These are phyloP conservation scores for Primulina eburnea DNA, from an alignment of 257 asterid species.

Conservation along the genomic window DNA sequence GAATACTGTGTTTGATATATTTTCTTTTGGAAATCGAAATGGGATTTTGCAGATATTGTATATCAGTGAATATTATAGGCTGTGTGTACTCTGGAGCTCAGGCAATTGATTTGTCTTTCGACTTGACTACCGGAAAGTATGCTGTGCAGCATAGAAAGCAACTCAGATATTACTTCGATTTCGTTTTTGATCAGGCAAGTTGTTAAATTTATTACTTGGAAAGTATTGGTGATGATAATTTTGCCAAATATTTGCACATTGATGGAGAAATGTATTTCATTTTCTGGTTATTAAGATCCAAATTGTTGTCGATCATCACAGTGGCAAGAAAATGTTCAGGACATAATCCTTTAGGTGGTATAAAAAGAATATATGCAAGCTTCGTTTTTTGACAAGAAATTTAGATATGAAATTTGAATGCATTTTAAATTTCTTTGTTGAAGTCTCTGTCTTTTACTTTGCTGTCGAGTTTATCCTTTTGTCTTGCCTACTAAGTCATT, in stretches of 20 bases:
- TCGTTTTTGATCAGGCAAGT: slow-evolving; percentile 83
- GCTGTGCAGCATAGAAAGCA: slow-evolving; percentile 32
- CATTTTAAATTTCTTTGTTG: background rate
- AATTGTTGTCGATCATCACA: slow-evolving; percentile 6
- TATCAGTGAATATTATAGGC: slow-evolving; percentile 66
- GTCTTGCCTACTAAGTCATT: slow-evolving; percentile 5
- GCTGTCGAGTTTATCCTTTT: background rate
- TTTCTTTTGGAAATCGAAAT: slow-evolving; percentile 10
- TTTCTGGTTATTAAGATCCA: background rate
- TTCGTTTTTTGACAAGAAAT: no score
- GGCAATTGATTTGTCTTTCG: slow-evolving; percentile 46
- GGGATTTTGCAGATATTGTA: slow-evolving; percentile 59
- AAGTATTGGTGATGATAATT: slow-evolving; percentile 4
- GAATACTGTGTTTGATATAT: background rate
- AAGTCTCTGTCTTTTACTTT: slow-evolving; percentile 7
- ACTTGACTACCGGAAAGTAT: slow-evolving; percentile 51
- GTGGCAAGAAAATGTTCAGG: background rate
- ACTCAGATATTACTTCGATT: slow-evolving; percentile 55
- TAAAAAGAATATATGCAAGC: background rate
- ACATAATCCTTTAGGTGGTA: no score
- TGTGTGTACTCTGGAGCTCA: slow-evolving; percentile 73
- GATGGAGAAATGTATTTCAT: background rate
- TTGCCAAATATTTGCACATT: slow-evolving; percentile 8
- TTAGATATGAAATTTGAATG: background rate
- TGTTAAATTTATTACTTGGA: background rate